Evolutionary conservation across 192 early-diverging fungal genomes (phyloP).

Genomic region (Coemansia aciculifera): DNA sequence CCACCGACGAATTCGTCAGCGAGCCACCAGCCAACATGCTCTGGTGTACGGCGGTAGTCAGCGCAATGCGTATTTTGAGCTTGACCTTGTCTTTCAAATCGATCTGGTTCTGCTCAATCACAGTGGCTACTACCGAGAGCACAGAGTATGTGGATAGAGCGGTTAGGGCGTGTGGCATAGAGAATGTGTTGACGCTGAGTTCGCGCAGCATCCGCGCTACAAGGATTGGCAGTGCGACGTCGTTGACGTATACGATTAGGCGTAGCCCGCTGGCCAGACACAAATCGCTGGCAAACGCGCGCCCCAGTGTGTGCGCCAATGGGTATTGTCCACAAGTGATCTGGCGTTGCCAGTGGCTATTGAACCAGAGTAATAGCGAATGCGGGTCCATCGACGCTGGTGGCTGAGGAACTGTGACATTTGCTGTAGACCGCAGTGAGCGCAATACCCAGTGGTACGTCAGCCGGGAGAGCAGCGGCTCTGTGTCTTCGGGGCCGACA

Average conservation of each 20-base stretch:
- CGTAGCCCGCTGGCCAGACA: constrained; percentile 19
- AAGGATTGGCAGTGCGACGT: constrained; percentile 17
- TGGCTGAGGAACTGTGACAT: neutral
- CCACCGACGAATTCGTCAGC: neutral
- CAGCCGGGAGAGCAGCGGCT: constrained; percentile 13
- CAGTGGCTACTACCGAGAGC: neutral
- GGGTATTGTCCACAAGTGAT: neutral
- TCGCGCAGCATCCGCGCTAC: constrained; percentile 28
- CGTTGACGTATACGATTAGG: constrained; percentile 25
- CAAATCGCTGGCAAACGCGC: constrained; percentile 23
- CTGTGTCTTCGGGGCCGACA: neutral
- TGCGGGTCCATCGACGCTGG: constrained; percentile 15
- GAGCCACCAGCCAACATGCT: neutral
- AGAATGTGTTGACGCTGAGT: neutral
- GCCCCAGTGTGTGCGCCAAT: constrained; percentile 12
- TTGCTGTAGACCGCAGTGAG: constrained; percentile 1
- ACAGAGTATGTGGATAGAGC: constrained; percentile 8
- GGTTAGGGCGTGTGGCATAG: neutral
- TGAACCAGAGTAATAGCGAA: neutral
- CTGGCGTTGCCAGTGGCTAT: constrained; percentile 17
- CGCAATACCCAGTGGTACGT: constrained; percentile 46
- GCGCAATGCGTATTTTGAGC: constrained; percentile 22
- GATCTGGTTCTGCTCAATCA: constrained; percentile 47
- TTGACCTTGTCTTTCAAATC: constrained; percentile 26
- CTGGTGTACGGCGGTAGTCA: constrained; percentile 26